Conservation (phyloP, 2,329 filamentous ascomycete species). For the Paecilomyces variotii region DNA sequence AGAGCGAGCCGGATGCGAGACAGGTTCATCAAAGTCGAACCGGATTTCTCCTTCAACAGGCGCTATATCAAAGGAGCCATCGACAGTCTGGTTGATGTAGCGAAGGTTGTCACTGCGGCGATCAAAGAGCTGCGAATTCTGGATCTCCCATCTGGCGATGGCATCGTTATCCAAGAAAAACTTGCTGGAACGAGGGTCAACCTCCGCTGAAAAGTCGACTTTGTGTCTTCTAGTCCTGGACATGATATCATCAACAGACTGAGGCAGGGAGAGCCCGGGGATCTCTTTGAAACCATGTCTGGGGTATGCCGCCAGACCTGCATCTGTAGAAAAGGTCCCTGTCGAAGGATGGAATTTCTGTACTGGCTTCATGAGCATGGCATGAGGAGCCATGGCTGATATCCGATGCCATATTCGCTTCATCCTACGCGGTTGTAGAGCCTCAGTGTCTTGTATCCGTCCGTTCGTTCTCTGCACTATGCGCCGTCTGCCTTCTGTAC, state of each 20-base stretch:
- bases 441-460: neutral
- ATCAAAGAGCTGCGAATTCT: conserved; percentile 21
- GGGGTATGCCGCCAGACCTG: conserved; percentile 12
- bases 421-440: conserved; percentile 6
- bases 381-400: conserved; percentile 18
- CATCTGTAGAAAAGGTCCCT: conserved; percentile 42
- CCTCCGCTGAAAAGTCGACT: conserved; percentile 7
- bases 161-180: conserved; percentile 23
- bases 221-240: conserved; percentile 8
- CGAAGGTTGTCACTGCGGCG: conserved; percentile 12
- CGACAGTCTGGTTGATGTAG: conserved; percentile 33
- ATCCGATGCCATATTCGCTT: conserved; percentile 16
- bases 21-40: conserved; percentile 20
- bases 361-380: conserved; percentile 30
- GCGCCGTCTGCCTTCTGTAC: neutral
- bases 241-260: conserved; percentile 25
- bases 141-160: conserved; percentile 31
- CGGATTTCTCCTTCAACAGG: conserved; percentile 25
- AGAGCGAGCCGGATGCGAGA: conserved; percentile 1
- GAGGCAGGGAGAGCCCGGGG: conserved; percentile 7
- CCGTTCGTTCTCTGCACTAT: neutral
- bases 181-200: conserved; percentile 16
- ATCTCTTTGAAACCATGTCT: conserved; percentile 3
- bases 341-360: conserved; percentile 31
- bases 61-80: conserved; percentile 20